Base-by-base conservation (phyloP, 768 basidiomycete genomes). In the Harrya chromipes region DNA sequence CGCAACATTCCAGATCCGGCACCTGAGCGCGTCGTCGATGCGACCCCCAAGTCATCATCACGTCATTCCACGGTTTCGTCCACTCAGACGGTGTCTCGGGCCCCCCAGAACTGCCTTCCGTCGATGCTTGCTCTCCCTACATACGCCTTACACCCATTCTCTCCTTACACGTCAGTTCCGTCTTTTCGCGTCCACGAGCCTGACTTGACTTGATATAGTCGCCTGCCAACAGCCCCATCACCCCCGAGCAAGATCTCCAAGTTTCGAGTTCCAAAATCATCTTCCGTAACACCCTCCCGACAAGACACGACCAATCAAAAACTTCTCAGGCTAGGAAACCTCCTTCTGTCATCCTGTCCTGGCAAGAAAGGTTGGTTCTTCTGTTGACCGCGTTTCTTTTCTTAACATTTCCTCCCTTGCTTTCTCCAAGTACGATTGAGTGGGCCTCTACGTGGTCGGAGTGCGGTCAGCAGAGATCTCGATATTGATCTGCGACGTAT, bases 311-410 rank as follows among this genome's bases (percentile, higher is more conserved):
- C 44, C 53, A 48, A 43, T 21, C 47, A 53, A 29, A 58, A 63
- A 21, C 52, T 56, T 11, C 68, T 70, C 24, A 61, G 60, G 12
- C 69, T 95, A 9, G 94, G 94, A n/a, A 97, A 98, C 66, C 70
- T 98, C 19, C 78, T 86, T 43, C 68, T 97, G 27, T 92, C 89
- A 6, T 93, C 90, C 6, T 97, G 95, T 71, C 94, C 94, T 3
- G 94, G 94, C 4, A 98, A 98, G 70, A 93, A 97, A 77, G 85
- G 87, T 85, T 26, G 10, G 29, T 67, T 50, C 23, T 34, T 46
- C 42, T 44, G n/a, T 26, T 38, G 3, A 8, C 14, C 46, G 8
- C 24, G 3, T 34, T 16, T 19, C 35, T 41, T 16, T 2, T 20
- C 36, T 42, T 24, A 17, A 55, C 39, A 16, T 33, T 36, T 20